phyloP scores from a whole-genome alignment of 306 rosid genomes.

The Prunus mume region DNA sequence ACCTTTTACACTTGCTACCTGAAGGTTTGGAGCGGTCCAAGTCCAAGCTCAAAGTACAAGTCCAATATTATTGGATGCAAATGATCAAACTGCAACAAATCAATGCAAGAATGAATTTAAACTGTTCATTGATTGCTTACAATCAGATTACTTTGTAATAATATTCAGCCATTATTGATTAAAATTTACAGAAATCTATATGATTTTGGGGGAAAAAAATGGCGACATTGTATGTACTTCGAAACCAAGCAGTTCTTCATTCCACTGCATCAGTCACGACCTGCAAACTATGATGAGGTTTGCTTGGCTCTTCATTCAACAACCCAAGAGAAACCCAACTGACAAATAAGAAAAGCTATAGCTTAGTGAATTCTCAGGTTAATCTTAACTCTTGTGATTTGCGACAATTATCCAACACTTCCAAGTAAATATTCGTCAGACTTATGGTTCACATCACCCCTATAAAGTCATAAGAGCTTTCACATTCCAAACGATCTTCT shows the following conservation, averaged over 20 bases:
- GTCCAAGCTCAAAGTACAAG: not conserved
- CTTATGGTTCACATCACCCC: not conserved
- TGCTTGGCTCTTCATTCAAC: not conserved
- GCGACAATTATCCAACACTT: not conserved
- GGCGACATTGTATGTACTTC: not conserved
- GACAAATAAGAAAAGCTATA: not conserved
- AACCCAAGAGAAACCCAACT: not conserved
- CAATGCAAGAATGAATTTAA: not conserved
- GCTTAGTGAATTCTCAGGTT: not conserved
- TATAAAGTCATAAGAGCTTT: not conserved
- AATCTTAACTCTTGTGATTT: not conserved
- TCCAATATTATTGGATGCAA: not conserved
- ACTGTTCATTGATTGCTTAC: not conserved
- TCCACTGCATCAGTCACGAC: not conserved
- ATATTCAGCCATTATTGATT: not conserved
- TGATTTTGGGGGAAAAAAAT: not conserved
- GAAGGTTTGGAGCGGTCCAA: too few relatives aligned
- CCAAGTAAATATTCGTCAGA: not conserved
- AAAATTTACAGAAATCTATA: not conserved
- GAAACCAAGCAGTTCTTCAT: not conserved
- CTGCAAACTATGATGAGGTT: not conserved
- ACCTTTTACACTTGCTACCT: not conserved
- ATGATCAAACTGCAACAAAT: not conserved
- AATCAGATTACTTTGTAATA: not conserved
- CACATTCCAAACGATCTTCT: not conserved